These are phyloP conservation scores for Saussurea involucrata DNA, from an alignment of 129 eudicot species.

Conservation along the genomic window DNA sequence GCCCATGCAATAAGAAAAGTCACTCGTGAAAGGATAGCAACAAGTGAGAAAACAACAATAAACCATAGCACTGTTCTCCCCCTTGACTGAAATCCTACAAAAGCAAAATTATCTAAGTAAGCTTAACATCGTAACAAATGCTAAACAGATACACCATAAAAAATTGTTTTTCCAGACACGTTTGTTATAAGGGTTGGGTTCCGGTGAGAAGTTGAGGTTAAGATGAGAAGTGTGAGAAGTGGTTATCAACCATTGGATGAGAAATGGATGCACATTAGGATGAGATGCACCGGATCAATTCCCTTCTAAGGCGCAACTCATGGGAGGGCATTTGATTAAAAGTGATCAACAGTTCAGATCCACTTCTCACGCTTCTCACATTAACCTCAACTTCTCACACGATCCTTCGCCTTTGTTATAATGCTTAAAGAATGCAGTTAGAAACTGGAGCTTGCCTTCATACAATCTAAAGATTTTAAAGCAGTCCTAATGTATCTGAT, in stretches of 20 bases:
- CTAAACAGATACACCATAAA: slow-evolving; percentile 7
- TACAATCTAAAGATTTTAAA: neutral
- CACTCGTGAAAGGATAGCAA: slow-evolving; percentile 52
- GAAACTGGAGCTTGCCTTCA: neutral
- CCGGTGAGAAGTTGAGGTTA: too few relatives aligned
- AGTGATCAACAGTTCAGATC: too few relatives aligned
- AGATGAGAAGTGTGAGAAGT: too few relatives aligned
- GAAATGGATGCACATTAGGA: too few relatives aligned
- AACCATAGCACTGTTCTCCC: slow-evolving; percentile 55
- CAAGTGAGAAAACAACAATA: slow-evolving; percentile 51
- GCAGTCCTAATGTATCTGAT: neutral
- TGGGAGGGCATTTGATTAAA: too few relatives aligned
- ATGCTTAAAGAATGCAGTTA: slow-evolving; percentile 6
- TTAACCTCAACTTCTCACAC: too few relatives aligned
- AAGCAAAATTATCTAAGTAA: slow-evolving; percentile 12
- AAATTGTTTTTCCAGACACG: neutral
- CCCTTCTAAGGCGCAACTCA: too few relatives aligned
- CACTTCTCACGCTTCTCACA: too few relatives aligned
- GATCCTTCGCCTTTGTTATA: too few relatives aligned
- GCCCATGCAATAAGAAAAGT: slow-evolving; percentile 56
- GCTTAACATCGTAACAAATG: slow-evolving; percentile 6
- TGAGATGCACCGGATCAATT: too few relatives aligned
- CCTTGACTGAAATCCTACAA: slow-evolving; percentile 60
- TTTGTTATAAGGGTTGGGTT: too few relatives aligned
- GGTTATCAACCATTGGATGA: too few relatives aligned